phyloP scores from a whole-genome alignment of 2,329 filamentous ascomycete species.

The Atkinsonella texensis region DNA sequence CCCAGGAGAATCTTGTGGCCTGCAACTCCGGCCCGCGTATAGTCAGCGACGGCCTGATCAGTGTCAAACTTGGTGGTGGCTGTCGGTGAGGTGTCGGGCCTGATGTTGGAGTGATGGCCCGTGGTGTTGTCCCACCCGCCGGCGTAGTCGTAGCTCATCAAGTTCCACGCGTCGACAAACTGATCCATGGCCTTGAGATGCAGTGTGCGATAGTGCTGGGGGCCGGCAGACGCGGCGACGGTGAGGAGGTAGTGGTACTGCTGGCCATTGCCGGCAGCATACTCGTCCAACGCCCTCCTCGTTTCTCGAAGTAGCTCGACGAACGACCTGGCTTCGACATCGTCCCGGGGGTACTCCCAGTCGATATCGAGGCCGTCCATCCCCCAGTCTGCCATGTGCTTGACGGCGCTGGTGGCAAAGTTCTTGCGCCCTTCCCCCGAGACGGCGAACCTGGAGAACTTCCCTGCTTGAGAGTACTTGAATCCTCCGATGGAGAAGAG shows the following conservation, averaged over 20 bases:
- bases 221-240: constrained; percentile 36
- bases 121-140: constrained; percentile 52
- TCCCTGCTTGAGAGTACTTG: constrained; percentile 50
- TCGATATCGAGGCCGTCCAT: constrained; percentile 46
- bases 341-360: constrained; percentile 39
- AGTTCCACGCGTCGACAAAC: constrained; percentile 45
- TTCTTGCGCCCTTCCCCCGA: constrained; percentile 46
- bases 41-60: constrained; percentile 45
- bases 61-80: constrained; percentile 57
- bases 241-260: constrained; percentile 38
- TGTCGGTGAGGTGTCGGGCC: constrained; percentile 36
- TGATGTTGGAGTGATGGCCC: constrained; percentile 62
- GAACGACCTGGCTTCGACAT: constrained; percentile 27
- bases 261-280: constrained; percentile 26
- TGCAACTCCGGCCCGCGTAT: constrained; percentile 41
- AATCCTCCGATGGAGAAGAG: constrained; percentile 76
- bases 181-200: constrained; percentile 41
- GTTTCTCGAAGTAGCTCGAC: constrained; percentile 30
- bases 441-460: constrained; percentile 52
- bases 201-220: constrained; percentile 36
- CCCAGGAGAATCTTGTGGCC: constrained; percentile 60
- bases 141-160: constrained; percentile 61
- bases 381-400: constrained; percentile 56
- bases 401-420: constrained; percentile 59
- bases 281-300: constrained; percentile 30